phyloP scores from a whole-genome alignment of 192 early-diverging fungal genomes.

The Chytriomyces sp. region DNA sequence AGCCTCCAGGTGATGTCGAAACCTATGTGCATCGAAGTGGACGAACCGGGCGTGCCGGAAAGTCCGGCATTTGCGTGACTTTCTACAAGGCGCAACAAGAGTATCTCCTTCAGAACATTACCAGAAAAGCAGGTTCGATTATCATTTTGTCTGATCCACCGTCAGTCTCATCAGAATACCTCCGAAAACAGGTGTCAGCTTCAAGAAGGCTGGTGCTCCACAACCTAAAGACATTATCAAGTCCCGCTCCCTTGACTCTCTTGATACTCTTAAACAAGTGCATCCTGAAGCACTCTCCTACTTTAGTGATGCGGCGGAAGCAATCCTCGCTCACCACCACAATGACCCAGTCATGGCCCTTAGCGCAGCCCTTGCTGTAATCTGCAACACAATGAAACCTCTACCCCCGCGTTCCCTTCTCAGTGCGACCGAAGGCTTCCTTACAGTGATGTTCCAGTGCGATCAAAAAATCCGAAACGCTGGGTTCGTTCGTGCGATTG shows the following conservation, averaged over 20 bases:
- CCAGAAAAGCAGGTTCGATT: conserved; percentile 67
- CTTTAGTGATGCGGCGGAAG: conserved; percentile 76
- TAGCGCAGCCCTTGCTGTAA: conserved; percentile 84
- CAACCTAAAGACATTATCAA: conserved; percentile 89
- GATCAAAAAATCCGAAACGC: conserved; percentile 74
- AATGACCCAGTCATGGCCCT: conserved; percentile 80
- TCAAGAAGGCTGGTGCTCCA: conserved; percentile 80
- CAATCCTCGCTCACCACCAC: conserved; percentile 69
- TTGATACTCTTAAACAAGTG: conserved; percentile 71
- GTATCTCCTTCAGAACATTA: conserved; percentile 79
- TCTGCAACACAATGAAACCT: conserved; percentile 84
- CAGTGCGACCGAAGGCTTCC: conserved; percentile 78
- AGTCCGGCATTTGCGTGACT: conserved; percentile 86
- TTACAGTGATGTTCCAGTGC: conserved; percentile 79
- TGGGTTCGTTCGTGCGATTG: conserved; percentile 82
- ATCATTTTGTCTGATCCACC: neutral
- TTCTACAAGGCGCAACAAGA: conserved; percentile 90
- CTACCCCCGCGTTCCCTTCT: conserved; percentile 82
- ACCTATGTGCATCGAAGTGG: conserved; percentile 95
- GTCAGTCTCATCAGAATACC: neutral
- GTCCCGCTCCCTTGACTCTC: conserved; percentile 75
- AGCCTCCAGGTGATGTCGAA: conserved; percentile 92
- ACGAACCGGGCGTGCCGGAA: conserved; percentile 90
- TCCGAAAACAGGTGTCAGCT: conserved; percentile 56
- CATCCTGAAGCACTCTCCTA: conserved; percentile 76